Evolutionary conservation across 2,329 filamentous ascomycete species (phyloP).

Genomic region (Mycosphaerella arachidis): DNA sequence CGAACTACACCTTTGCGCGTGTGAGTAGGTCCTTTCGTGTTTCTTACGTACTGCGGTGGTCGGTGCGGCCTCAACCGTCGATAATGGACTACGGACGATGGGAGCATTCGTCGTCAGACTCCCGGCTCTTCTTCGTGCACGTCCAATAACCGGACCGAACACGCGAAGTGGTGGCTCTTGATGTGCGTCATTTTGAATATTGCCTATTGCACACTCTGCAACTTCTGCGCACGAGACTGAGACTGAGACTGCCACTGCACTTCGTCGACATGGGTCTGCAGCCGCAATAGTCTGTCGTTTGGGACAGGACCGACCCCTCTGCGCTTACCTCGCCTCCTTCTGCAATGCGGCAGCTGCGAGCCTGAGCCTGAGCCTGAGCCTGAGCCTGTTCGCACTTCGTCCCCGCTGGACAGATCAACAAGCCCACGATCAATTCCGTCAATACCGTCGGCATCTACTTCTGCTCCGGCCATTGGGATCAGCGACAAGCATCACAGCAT

Average conservation of each 20-base stretch:
- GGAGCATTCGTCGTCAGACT: no score
- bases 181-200: not conserved
- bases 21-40: not conserved
- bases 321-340: not conserved
- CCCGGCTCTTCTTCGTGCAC: not conserved
- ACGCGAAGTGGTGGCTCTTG: not conserved
- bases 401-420: not conserved
- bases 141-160: not conserved
- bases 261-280: not conserved
- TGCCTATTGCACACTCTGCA: no score
- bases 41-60: not conserved
- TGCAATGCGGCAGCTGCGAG: not conserved
- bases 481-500: not conserved
- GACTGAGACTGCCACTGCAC: no score
- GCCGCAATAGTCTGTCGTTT: not conserved
- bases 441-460: not conserved
- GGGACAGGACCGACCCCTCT: not conserved
- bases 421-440: not conserved
- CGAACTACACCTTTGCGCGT: slow-evolving; percentile 3
- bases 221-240: not conserved
- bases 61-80: not conserved
- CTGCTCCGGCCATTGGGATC: not conserved
- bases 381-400: not conserved
- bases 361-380: not conserved
- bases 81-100: not conserved